Evolutionary conservation across 2,329 filamentous ascomycete genomes (phyloP).

Genomic region (Calcarisporium arbuscula): DNA sequence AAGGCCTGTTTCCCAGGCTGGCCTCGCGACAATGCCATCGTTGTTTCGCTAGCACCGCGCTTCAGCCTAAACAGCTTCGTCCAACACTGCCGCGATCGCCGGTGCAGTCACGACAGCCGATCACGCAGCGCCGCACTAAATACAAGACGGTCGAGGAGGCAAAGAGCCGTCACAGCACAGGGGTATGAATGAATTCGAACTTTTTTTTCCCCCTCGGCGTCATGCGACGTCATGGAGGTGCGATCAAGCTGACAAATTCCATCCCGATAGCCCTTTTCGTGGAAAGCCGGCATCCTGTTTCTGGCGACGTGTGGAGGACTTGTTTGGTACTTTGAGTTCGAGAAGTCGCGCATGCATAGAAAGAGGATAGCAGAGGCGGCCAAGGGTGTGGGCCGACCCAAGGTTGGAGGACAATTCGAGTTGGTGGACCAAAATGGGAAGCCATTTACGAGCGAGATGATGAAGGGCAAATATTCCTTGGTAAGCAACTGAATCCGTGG

Average conservation of each 20-base stretch:
- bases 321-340: slow-evolving; percentile 85
- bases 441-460: slow-evolving; percentile 68
- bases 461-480: slow-evolving; percentile 81
- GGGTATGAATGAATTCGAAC: too few species aligned
- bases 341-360: slow-evolving; percentile 86
- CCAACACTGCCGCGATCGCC: slow-evolving; percentile 23
- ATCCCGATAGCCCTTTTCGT: slow-evolving; percentile 71
- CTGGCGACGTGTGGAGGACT: slow-evolving; percentile 69
- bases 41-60: slow-evolving; percentile 31
- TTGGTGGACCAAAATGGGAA: slow-evolving; percentile 77
- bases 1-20: slow-evolving; percentile 24
- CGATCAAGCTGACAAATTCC: slow-evolving; percentile 18
- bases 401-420: slow-evolving; percentile 83
- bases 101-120: slow-evolving; percentile 26
- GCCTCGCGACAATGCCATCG: slow-evolving; percentile 33
- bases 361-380: slow-evolving; percentile 84
- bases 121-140: slow-evolving; percentile 33
- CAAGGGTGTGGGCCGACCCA: slow-evolving; percentile 87
- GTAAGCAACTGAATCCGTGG: slow-evolving; percentile 37
- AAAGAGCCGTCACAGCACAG: slow-evolving; percentile 51
- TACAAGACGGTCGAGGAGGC: slow-evolving; percentile 53
- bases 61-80: slow-evolving; percentile 28
- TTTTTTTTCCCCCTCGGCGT: too few species aligned
- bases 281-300: slow-evolving; percentile 84
- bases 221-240: too few species aligned